Evolutionary conservation across 2,329 filamentous ascomycete genomes (phyloP), one percentile per base, ranked within the genome.

Genomic region (Ceratocystis huliohia): DNA sequence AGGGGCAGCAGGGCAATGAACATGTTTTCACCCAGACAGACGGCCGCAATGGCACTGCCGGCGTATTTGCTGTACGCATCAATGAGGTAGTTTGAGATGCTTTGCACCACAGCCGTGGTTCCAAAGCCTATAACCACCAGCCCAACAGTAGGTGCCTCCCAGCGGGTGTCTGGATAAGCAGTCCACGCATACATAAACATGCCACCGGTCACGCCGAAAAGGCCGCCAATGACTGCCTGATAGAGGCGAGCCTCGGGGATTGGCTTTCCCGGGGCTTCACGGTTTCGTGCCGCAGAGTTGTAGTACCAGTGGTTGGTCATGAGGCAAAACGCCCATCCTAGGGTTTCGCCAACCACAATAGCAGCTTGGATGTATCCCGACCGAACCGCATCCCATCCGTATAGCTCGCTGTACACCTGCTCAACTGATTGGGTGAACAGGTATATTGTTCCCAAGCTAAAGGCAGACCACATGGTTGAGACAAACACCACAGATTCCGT

Each of bases 181-280:
- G 78, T 78, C 80, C 80, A 82, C 0, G 74, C 80, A 68, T 81
- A 82, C 41, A 76, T 74, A 68, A 82, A 81, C 73, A 82, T 75
- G 15, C 80, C 80, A 1, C 76, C 79, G 0, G 64, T 68, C 7
- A 68, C 64, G 7, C 66, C 66, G 25, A 66, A 66, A 30, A 68
- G 61, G 5, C 66, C 66, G 28, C 66, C 66, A 50, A 68, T 63
- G 17, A 68, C 64, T 8, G 66, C 66, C 17, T 68, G 66, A 59
- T 68, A 68, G 13, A 68, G 66, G 25, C 66, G 64, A 6, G 66
- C 61, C 25, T 68, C 66, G 45, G 66, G 66, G 41, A 68, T 64
- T 74, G 75, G 75, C 2, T 69, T 68, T 17, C 73, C 73, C 0
- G 75, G 74, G 2, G 68, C 66, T 66, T 77, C 73, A 8, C 67